These are phyloP conservation scores for Aureobasidium sp. DNA, from an alignment of 2,329 filamentous ascomycete species.

Conservation along the genomic window DNA sequence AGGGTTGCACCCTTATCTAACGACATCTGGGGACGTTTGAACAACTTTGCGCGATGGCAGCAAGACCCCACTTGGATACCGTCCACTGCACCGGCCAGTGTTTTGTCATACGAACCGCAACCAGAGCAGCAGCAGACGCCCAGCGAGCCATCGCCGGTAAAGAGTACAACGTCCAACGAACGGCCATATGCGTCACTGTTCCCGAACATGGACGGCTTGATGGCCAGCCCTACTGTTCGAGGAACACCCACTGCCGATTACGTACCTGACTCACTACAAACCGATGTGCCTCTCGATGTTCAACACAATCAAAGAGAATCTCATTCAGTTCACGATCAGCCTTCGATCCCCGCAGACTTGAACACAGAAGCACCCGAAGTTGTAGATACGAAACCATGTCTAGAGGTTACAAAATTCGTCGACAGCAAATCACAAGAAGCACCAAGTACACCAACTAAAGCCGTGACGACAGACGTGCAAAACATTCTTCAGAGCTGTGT, in stretches of 20 bases:
- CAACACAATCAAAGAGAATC: not conserved
- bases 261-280: not conserved
- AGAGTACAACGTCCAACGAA: not conserved
- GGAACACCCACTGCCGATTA: not conserved
- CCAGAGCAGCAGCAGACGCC: slow-evolving; percentile 13
- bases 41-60: slow-evolving; percentile 27
- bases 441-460: not conserved
- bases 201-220: slow-evolving; percentile 5
- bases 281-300: not conserved
- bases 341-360: not conserved
- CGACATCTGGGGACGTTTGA: slow-evolving; percentile 27
- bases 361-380: not conserved
- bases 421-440: not conserved
- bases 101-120: slow-evolving; percentile 11
- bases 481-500: slow-evolving; percentile 43
- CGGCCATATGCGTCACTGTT: slow-evolving; percentile 1
- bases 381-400: not conserved
- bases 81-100: slow-evolving; percentile 25
- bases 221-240: slow-evolving; percentile 5
- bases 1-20: not conserved
- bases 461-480: slow-evolving; percentile 25
- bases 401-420: not conserved
- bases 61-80: slow-evolving; percentile 22
- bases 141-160: slow-evolving; percentile 21
- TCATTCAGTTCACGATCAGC: not conserved